Evolutionary conservation across 2,329 filamentous ascomycete genomes (phyloP), one percentile per base, ranked within the genome.

Genomic region (Phaeosphaeria sp.): DNA sequence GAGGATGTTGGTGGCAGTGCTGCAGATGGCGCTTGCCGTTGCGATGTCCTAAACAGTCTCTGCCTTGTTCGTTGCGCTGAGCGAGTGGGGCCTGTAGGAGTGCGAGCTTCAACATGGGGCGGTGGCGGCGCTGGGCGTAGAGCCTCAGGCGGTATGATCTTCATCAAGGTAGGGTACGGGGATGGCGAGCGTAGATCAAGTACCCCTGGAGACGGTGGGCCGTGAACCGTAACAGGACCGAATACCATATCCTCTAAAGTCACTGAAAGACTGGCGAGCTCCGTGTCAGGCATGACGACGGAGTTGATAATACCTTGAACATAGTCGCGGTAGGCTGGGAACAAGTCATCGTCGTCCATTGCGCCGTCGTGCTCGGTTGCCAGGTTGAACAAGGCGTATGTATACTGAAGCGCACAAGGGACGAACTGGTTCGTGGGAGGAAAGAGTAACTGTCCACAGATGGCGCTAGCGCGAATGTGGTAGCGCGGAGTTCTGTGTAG

Each of bases 291-390:
- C 3, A 36, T 36, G 30, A 36, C 13, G 30, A 36, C 3, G 13
- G 13, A 36, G 30, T 36, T 27, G 25, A 6, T 22, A 9, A 62
- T 25, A 27, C 64, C 68, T 10, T 55, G 64, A 15, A 71, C 41
- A 18, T 59, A 70, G 52, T 71, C 66, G 3, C 49, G 64, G 44
- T 65, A 71, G 6, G 68, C 67, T 17, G 67, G 67, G 36, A 71
- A 71, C 36, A 58, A 23, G 10, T 51, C 55, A 36, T 50, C 59
- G 52, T 70, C 67, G 46, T 36, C 30, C 30, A 64, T 66, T 50
- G 60, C 58, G 6, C 56, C 41, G 18, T 68, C 60, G 21, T 70
- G n/a, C 63, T 59, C 61, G 67, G 1, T 65, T 58, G 22, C 42
- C 46, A 20, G 67, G 54, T n/a, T 18, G 55, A 42, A 61, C 4